phyloP scores from a whole-genome alignment of 352 stramenopile genomes.

The Pythium coloratum region DNA sequence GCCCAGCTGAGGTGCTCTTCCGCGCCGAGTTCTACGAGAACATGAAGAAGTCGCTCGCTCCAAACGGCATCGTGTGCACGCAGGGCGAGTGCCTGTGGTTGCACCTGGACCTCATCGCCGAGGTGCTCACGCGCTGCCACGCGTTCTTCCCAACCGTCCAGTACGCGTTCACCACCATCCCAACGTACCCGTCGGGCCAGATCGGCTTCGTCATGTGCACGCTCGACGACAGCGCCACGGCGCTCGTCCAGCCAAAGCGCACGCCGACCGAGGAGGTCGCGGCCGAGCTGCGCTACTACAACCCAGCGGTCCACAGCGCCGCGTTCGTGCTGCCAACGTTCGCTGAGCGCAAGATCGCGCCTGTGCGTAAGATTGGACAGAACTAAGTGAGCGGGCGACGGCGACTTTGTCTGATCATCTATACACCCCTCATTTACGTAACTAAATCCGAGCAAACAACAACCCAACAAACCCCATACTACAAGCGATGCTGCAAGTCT shows the following conservation, averaged over 20 bases:
- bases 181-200: slow-evolving; percentile 98
- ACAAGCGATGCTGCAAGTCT: neutral
- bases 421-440: neutral
- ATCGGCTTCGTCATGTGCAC: slow-evolving; percentile 98
- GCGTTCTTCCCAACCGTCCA: slow-evolving; percentile 94
- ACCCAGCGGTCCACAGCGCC: slow-evolving; percentile 90
- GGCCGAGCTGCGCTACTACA: slow-evolving; percentile 94
- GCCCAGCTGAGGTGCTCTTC: slow-evolving; percentile 95
- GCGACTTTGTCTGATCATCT: slow-evolving; percentile 5
- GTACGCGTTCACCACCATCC: slow-evolving; percentile 99
- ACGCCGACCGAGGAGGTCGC: slow-evolving; percentile 50
- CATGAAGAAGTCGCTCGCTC: slow-evolving; percentile 90
- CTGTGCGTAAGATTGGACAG: slow-evolving; percentile 62
- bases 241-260: slow-evolving; percentile 73
- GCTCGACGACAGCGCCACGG: slow-evolving; percentile 58
- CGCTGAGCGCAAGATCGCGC: slow-evolving; percentile 82
- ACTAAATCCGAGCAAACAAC: neutral
- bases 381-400: slow-evolving; percentile 29
- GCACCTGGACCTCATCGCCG: slow-evolving; percentile 96
- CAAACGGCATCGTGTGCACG: slow-evolving; percentile 86
- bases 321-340: slow-evolving; percentile 97
- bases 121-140: slow-evolving; percentile 91
- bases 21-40: slow-evolving; percentile 94
- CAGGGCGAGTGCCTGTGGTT: slow-evolving; percentile 99
- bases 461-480: neutral